A percentile compares a stretch with the other conserved stretches of the same genome.
phyloP scores from a whole-genome alignment of 2,329 filamentous ascomycete genomes.

The Claviceps citrina region DNA sequence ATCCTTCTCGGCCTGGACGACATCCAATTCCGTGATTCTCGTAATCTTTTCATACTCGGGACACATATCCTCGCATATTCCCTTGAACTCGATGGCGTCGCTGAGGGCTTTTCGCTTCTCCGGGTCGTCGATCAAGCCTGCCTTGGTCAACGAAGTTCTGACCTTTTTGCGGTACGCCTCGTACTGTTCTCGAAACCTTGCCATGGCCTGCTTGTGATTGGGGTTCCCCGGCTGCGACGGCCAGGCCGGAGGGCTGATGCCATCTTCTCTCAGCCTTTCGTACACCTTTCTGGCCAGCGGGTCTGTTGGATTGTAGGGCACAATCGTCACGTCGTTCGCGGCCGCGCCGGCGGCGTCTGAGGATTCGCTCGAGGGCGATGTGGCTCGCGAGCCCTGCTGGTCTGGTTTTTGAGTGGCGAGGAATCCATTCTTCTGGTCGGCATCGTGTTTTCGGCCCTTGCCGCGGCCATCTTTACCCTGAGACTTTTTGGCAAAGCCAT shows the following conservation, averaged over 20 bases:
- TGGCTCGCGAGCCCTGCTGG: conserved; percentile 11
- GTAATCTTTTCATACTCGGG: conserved; percentile 50
- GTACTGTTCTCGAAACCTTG: conserved; percentile 38
- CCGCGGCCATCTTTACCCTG: conserved; percentile 5
- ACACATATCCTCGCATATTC: conserved; percentile 55
- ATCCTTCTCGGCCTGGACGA: conserved; percentile 40
- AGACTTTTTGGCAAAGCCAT: conserved; percentile 10
- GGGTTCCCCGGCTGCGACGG: conserved; percentile 39
- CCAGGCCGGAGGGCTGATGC: conserved; percentile 39
- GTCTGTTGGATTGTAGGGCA: conserved; percentile 16
- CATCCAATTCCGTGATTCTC: conserved; percentile 45
- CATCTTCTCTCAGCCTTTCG: conserved; percentile 37
- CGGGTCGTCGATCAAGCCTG: conserved; percentile 48
- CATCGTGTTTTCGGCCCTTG: conserved; percentile 2
- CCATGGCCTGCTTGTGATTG: conserved; percentile 33
- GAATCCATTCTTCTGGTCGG: conserved; percentile 4
- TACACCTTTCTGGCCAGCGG: conserved; percentile 35
- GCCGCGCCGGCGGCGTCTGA: too few relatives aligned
- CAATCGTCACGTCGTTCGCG: conserved; percentile 2
- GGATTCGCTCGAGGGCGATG: conserved; percentile 13
- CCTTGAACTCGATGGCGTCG: conserved; percentile 51
- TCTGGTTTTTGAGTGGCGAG: not conserved
- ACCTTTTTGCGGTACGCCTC: conserved; percentile 42
- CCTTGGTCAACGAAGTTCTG: conserved; percentile 41
- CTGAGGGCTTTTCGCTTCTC: conserved; percentile 45